Base-by-base conservation (phyloP, 1,139 yeast species). In the Magnusiomyces clavatus region DNA sequence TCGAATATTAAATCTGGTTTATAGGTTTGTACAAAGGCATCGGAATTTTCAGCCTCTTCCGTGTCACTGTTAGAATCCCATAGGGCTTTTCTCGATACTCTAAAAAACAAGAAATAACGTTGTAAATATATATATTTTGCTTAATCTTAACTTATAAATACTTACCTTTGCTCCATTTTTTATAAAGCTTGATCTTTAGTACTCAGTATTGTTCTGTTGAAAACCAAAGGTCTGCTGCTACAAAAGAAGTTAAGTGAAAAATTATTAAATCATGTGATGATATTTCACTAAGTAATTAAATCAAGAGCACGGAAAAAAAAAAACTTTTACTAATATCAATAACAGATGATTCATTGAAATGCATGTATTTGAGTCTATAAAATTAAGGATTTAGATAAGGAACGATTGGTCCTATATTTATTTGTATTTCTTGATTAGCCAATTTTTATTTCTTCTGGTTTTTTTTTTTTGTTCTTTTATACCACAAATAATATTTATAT, bases 1-100 rank as follows among this genome's bases (percentile, higher is more conserved):
- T 54, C 60, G 47, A 64, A 61, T 40, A 61, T 64, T 29, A 62
- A 48, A 16, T 54, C 56, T 1, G 55, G 54, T 16, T 48, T 39
- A 46, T 50, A 47, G 31, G 38, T 46, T 37, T 46, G 48, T 48
- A 24, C 16, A 5, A 42, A 50, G 14, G 47, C 51, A 13, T 46
- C 55, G n/a, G n/a, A 38, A n/a, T 41, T 39, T 2, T 48, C 56
- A 3, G 51, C 54, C 24, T 43, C 49, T 34, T 49, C 50, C 6
- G 46, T 29, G 11, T 46, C 51, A 12, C 47, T 50, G 20, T 50
- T 47, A 42, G 34, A 39, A 4, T 42, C 52, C 50, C 48, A 58
- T 4, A 59, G 31, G 13, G 53, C 54, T 34, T 47, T 31, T 19
- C 61, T 50, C 16, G 61, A 59, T 6, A 59, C 58, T n/a, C 54